Percentiles rank a stretch among this genome's conserved stretches.
Conservation (phyloP, 164 flowering plant genomes). For the Liquidambar formosana region DNA sequence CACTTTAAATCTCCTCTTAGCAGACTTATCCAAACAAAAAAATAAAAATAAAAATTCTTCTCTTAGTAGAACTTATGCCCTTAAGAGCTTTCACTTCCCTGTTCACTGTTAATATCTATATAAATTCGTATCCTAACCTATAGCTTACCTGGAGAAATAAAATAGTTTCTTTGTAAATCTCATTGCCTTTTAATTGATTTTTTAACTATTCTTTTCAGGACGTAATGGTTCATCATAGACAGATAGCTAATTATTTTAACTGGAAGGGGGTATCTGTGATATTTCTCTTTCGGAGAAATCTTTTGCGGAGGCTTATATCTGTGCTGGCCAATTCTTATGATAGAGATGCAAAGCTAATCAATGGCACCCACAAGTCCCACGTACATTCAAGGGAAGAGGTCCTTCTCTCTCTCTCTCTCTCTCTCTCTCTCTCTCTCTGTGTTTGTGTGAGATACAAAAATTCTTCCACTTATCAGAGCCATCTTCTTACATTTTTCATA, state of each 20-base stretch:
- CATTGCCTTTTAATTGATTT: background rate
- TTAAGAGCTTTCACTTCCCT: too few relatives aligned
- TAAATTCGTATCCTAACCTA: background rate
- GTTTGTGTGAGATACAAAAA: too few relatives aligned
- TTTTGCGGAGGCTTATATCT: constrained; percentile 11
- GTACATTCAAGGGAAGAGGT: constrained; percentile 16
- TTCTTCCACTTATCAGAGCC: too few relatives aligned
- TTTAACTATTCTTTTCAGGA: constrained; percentile 2
- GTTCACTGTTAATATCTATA: background rate
- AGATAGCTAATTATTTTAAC: constrained; percentile 12
- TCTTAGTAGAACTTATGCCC: too few relatives aligned
- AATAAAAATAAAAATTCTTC: too few relatives aligned
- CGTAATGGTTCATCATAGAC: constrained; percentile 2
- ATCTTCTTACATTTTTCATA: too few relatives aligned
- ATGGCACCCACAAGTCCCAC: constrained; percentile 18
- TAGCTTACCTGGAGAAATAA: background rate
- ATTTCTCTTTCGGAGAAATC: constrained; percentile 13
- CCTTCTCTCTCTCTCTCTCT: background rate
- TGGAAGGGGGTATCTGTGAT: constrained; percentile 10
- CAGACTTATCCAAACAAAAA: too few relatives aligned
- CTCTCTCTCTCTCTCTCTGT: too few relatives aligned
- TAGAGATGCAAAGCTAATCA: constrained; percentile 9
- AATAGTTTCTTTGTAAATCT: background rate
- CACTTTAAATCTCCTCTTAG: background rate
- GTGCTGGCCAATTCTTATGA: constrained; percentile 13